Evolutionary conservation across 495 filamentous ascomycete genomes (phyloP), one percentile per base, ranked within the genome.

Genomic region (Amniculicola lignicola): DNA sequence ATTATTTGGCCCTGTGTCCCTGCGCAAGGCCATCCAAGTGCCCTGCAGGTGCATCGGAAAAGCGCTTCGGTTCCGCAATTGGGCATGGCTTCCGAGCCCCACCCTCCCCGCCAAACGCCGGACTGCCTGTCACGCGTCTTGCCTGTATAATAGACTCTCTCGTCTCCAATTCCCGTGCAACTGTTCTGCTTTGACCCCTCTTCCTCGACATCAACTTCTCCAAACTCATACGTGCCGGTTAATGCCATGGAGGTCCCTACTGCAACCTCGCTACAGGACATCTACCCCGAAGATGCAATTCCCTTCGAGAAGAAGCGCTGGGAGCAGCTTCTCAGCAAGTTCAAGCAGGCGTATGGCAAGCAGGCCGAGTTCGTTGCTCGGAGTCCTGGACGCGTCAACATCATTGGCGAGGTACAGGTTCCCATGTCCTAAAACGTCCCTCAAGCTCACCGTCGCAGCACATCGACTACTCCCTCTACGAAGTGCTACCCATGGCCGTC

Each of bases 391-490:
- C 80, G 93, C 52, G 93, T 98, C 55, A 97, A 97, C 76, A 93
- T 98, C 69, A 96, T 98, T 64, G 93, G 93, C 67, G 93, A 98
- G 52, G 70, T 73, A 61, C 22, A 58, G 21, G 35, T 19, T 18
- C 6, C 10, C 37, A 25, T 53, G 19, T n/a, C n/a, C 19, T 49
- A 10, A 21, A 4, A 12, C 36, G 25, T 35, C 4, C 2, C n/a
- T 31, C 12, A 5, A 1, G 48, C 61, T 60, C 29, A 60, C 24
- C 14, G 6, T 2, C 47, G 9, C 45, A 70, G 77, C 93, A 98
- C 74, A 96, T 98, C 66, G 93, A 98, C 77, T 98, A 98, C 72
- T 94, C 89, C 16, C 82, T 97, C 29, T 98, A 96, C 75, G 83
- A 92, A 67, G 92, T 96, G 41, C 77, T 98, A 15, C 93, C 93